Base-by-base conservation (phyloP, 345 rosid species). In the Erysimum cheiranthoides region DNA sequence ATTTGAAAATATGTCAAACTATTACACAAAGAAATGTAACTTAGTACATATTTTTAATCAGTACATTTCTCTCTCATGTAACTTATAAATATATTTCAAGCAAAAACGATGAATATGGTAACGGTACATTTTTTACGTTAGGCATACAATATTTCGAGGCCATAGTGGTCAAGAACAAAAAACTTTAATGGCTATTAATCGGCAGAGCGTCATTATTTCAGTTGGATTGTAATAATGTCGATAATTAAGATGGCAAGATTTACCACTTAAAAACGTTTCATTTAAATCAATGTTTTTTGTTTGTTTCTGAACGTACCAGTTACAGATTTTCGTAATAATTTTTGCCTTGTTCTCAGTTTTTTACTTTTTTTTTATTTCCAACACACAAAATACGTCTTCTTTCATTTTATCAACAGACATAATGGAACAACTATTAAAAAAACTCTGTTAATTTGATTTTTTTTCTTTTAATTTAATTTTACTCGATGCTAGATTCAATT, bases 71-170 rank as follows among this genome's bases (percentile, higher is more conserved):
- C 45, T 57, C 54, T 56, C 21, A 28, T 17, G 13, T 42, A 35
- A 38, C 38, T 13, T 34, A 10, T 68, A 38, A 5, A 68, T 27
- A 52, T 1, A 27, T 25, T 10, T 13, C 1, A 43, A 58, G 43
- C 10, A 10, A 27, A 38, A 50, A 38, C 43, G 30, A 51, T 51
- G 43, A 21, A 38, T 6, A 61, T 42, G 31, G 40, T 17, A 61
- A 72, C 52, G 42, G 21, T 72, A 39, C 14, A 11, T 61, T 27
- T 42, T 32, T 45, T 32, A 61, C 68, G 75, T 71, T 61, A 67
- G 14, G 36, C 25, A 21, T 21, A 21, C 25, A 21, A 21, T 21
- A n/a, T n/a, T n/a, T n/a, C n/a, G n/a, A n/a, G n/a, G n/a, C n/a
- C 25, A 21, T 1, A 21, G 25, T 21, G 46, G 38, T 73, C 38